Base-by-base conservation (phyloP, 2,329 filamentous ascomycete species). In the Fonsecaea multimorphosa region DNA sequence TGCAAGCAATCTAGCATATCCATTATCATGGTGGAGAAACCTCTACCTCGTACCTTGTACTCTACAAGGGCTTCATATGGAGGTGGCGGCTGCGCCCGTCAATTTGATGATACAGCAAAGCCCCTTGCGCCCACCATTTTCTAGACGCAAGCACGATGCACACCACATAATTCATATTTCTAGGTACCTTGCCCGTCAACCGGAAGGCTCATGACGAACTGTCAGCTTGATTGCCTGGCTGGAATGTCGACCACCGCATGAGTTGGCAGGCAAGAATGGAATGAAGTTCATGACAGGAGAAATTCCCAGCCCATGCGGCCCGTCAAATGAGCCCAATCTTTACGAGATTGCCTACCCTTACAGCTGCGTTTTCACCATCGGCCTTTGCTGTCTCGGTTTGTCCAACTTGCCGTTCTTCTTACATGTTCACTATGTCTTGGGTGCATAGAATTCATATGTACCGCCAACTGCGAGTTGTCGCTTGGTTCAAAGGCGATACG, bases 291-390 rank as follows among this genome's bases (percentile, higher is more conserved):
- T 49, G 52, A 64, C 38, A 61, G 57, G 53, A 57, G 49, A 46
- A 53, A 19, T 51, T 34, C 58, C 24, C 58, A 62, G 44, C 58
- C 58, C 58, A 6, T 44, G 14, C 54, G 32, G 51, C 53, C 44
- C 36, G 40, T 53, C 52, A 46, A 63, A 61, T 54, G 29, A 61
- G 58, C 53, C 51, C 63, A 65, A 65, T 65, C 66, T 62, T 32
- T 40, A 65, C 49, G 36, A 58, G 64, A 58, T 66, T 64, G 62
- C 59, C 51, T 36, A 29, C 34, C 59, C 61, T 54, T 56, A 44
- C 61, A 57, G 54, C 59, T 52, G 53, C 44, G 53, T 59, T 46
- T 66, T 40, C 54, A 34, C 16, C 32, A 14, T 40, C 56, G 49
- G 52, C n/a, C 49, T 56, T 32, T 58, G 51, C 62, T 61, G 36